phyloP scores from a whole-genome alignment of 768 basidiomycete species.

The Cantharellus anzutake region DNA sequence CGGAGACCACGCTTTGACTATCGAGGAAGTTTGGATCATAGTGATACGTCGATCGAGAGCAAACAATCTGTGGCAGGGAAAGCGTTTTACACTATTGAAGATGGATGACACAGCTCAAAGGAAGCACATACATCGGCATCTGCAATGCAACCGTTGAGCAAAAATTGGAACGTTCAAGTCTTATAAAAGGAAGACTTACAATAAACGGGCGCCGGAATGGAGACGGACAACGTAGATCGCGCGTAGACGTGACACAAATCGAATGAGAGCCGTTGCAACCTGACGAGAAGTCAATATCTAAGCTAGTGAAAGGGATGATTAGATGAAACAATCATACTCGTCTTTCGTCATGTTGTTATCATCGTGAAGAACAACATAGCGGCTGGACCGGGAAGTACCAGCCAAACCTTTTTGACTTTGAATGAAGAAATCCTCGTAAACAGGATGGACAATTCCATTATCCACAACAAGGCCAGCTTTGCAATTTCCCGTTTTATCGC shows the following conservation, averaged over 20 bases:
- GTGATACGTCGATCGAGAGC: not conserved
- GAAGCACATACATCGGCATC: conserved; percentile 1
- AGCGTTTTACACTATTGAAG: not conserved
- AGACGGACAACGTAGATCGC: conserved; percentile 35
- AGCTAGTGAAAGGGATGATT: not conserved
- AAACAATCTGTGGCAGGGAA: not conserved
- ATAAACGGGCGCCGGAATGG: conserved; percentile 35
- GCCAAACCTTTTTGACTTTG: conserved; percentile 36
- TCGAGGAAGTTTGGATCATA: not conserved
- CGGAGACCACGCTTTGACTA: not conserved
- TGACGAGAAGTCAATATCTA: conserved; percentile 8
- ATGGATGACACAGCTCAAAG: not conserved
- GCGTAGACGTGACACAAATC: conserved; percentile 34
- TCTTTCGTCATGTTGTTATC: conserved; percentile 15
- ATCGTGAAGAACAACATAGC: conserved; percentile 34
- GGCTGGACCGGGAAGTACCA: conserved; percentile 34
- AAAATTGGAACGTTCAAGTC: not conserved
- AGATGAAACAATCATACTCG: conserved; percentile 12
- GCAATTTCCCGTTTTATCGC: not conserved
- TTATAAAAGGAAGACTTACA: not conserved
- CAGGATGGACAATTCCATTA: conserved; percentile 14
- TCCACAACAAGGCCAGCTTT: not conserved
- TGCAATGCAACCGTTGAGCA: not conserved
- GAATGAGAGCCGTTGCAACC: conserved; percentile 31
- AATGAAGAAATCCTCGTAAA: conserved; percentile 32